Conservation (phyloP, 2,329 filamentous ascomycete genomes). For the Nigrospora osmanthi region DNA sequence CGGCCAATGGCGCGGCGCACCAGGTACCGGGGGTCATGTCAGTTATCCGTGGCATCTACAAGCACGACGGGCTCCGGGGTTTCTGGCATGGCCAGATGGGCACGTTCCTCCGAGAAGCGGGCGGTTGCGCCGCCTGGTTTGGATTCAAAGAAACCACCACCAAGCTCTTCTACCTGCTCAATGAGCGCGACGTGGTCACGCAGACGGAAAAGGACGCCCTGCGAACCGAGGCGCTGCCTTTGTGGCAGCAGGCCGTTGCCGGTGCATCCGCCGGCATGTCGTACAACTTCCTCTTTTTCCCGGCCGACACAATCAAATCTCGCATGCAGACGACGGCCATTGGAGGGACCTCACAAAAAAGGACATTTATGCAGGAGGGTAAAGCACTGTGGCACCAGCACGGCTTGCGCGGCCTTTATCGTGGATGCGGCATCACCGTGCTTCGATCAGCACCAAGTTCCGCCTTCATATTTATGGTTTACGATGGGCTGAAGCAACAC, state of each 20-base stretch:
- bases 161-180: constrained; percentile 57
- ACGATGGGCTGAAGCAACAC: constrained; percentile 72
- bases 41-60: constrained; percentile 73
- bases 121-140: constrained; percentile 93
- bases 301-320: constrained; percentile 94
- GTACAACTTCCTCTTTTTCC: constrained; percentile 97
- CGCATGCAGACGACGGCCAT: constrained; percentile 88
- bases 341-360: constrained; percentile 37
- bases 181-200: constrained; percentile 32
- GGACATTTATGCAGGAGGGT: constrained; percentile 67
- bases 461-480: constrained; percentile 96
- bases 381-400: constrained; percentile 71
- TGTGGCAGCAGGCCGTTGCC: constrained; percentile 82
- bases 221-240: constrained; percentile 50
- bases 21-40: constrained; percentile 54
- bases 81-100: constrained; percentile 96
- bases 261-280: constrained; percentile 84
- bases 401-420: constrained; percentile 78
- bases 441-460: constrained; percentile 84
- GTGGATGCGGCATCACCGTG: constrained; percentile 92
- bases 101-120: constrained; percentile 88
- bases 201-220: constrained; percentile 31
- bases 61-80: constrained; percentile 71
- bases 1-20: constrained; percentile 27
- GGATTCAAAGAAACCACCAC: constrained; percentile 79